A percentile compares a stretch with the other conserved stretches of the same genome.
phyloP scores from a whole-genome alignment of 2,329 filamentous ascomycete species.

The Neophaeococcomyces aloes region DNA sequence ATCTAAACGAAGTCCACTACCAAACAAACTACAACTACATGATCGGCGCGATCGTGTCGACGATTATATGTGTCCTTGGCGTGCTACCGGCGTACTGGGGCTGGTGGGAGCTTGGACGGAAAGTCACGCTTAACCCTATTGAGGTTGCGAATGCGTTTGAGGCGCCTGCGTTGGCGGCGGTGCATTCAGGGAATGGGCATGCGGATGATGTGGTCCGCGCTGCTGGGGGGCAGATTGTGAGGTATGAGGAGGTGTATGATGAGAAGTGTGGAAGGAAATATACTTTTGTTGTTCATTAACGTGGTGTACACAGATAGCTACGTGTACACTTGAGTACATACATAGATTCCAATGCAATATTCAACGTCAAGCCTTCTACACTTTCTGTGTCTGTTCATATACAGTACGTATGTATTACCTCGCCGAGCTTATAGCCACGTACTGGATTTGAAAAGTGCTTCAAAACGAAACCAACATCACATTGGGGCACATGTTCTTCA shows the following conservation, averaged over 20 bases:
- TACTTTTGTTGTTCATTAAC: not conserved
- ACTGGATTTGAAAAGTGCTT: no score
- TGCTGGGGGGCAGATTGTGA: not conserved
- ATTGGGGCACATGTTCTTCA: no score
- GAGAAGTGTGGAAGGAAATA: not conserved
- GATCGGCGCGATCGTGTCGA: not conserved
- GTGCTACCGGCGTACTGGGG: constrained; percentile 17
- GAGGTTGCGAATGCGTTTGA: constrained; percentile 23
- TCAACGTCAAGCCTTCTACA: no score
- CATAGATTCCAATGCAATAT: no score
- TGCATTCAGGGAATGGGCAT: not conserved
- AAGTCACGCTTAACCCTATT: constrained; percentile 21
- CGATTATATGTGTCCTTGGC: constrained; percentile 4
- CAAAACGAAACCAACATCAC: no score
- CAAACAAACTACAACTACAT: not conserved
- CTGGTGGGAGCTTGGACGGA: constrained; percentile 22
- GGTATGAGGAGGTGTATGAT: not conserved
- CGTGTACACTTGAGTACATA: no score
- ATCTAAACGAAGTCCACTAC: not conserved
- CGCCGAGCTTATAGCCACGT: no score
- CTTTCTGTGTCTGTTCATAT: no score
- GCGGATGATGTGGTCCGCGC: constrained; percentile 1
- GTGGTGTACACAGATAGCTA: no score
- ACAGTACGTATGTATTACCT: no score
- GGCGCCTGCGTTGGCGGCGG: constrained; percentile 10